Base-by-base conservation (phyloP, 441 rosid species). In the Capsella rubella region DNA sequence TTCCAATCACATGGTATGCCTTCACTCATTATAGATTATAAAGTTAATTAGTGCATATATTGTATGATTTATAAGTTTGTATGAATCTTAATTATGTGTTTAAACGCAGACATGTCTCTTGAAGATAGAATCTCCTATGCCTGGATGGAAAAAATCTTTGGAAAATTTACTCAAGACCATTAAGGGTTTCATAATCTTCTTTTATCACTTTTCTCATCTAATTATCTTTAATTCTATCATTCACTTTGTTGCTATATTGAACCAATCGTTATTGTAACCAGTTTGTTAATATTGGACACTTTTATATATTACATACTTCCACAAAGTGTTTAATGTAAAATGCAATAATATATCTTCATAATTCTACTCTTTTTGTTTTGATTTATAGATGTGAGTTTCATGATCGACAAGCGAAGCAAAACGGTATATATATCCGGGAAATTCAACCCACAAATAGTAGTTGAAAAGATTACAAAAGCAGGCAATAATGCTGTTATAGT, bases 341-440 rank as follows among this genome's bases (percentile, higher is more conserved):
- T 43, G 16, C 47, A 43, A 43, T 6, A 15, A 46, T 46, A 15
- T 46, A 6, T n/a, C 1, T 46, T 46, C 50, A 46, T 46, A 46
- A 46, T 6, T 46, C 1, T 46, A 46, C 2, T 46, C 1, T 7
- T 15, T 6, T n/a, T 35, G 2, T 16, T 16, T 49, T 18, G 1
- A 18, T 9, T 6, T 2, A 3, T 14, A 70, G 67, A 35, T 70
- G 40, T 70, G 39, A 70, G 21, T 35, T 58, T 58, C 9, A 47
- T 42, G 39, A 47, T 70, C 1, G 74, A 58, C 40, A 58, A 70
- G 58, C 8, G 3, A 58, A 58, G 50, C 45, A 70, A 49, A 59
- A 70, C 74, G 0, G 28, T 70, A 25, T 58, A 70, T 11, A 3
- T 59, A 35, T 47, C 37, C 13, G 78, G 78, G 9, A 58, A 74